Evolutionary conservation across 2,329 filamentous ascomycete species (phyloP).

Genomic region (Alternaria sp.): DNA sequence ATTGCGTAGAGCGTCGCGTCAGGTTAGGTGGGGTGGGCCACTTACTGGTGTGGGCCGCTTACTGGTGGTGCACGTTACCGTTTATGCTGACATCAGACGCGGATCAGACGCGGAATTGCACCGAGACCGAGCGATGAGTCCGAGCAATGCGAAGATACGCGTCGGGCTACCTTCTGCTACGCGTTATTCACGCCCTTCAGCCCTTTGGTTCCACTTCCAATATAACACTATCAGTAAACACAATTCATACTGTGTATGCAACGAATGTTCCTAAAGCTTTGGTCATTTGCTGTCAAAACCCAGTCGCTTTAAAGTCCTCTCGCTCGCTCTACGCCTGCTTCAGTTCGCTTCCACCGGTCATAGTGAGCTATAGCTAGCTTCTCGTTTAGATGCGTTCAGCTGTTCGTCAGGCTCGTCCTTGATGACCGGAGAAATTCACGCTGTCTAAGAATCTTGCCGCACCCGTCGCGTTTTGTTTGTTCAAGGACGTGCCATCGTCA

Average conservation of each 20-base stretch:
- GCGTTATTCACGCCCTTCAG: background rate
- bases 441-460: too few relatives aligned
- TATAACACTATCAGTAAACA: background rate
- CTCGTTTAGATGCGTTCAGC: too few relatives aligned
- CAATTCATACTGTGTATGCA: background rate
- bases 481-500: background rate
- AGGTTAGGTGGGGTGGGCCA: too few relatives aligned
- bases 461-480: background rate
- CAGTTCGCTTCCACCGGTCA: background rate
- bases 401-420: too few relatives aligned
- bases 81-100: constrained; percentile 2
- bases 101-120: constrained; percentile 7
- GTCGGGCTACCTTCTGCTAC: background rate
- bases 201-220: background rate
- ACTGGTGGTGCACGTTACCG: too few relatives aligned
- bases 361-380: background rate
- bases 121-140: background rate
- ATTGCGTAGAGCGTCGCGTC: too few relatives aligned
- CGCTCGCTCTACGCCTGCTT: background rate
- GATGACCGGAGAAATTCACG: too few relatives aligned
- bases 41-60: too few relatives aligned
- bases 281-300: background rate
- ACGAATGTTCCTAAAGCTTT: background rate
- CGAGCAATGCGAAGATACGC: background rate
- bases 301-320: background rate